Evolutionary conservation across 2,329 filamentous ascomycete genomes (phyloP), one percentile per base, ranked within the genome.

Genomic region (Colletotrichum sp.): DNA sequence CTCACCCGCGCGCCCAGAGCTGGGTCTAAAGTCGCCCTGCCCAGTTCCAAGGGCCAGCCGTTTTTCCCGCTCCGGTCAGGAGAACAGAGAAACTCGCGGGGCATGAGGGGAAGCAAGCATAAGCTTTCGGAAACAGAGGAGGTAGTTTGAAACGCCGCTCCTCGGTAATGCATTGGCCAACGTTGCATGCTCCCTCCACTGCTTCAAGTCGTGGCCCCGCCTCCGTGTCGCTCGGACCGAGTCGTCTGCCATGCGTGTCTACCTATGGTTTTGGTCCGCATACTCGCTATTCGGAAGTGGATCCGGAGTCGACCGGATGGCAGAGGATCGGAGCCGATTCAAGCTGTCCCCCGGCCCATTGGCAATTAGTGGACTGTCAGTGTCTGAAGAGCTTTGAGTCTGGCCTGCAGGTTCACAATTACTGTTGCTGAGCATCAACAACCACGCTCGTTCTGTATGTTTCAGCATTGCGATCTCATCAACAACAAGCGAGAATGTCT

Each of bases 91-190:
- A 32, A 16, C 18, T 13, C 36, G 26, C 24, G 39, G n/a, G 39
- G 24, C 30, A 44, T 22, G 66, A 48, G 39, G 28, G 28, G n/a
- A 55, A 34, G 8, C 13, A 22, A 48, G 9, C 60, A 32, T 39
- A 67, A 67, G 72, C 36, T 75, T 75, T 67, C 72, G 72, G 52
- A 72, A 72, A 75, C 68, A 26, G 30, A 59, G 44, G 32, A 39
- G 16, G 18, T 48, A 3, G 10, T 15, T 22, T 72, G 72, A 75
- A 72, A 72, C 72, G 52, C 32, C 44, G 22, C 22, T 48, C 30
- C 22, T 57, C 60, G 65, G 67, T 44, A 55, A 63, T 30, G 52
- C 34, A 32, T 39, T 59, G n/a, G n/a, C 24, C 24, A 57, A 18
- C n/a, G 26, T 39, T 16, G 26, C 6, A 6, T 39, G 57, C 36